These are phyloP conservation scores for Zymoseptoria brevis DNA, from an alignment of 2,329 filamentous ascomycete genomes.

Conservation along the genomic window DNA sequence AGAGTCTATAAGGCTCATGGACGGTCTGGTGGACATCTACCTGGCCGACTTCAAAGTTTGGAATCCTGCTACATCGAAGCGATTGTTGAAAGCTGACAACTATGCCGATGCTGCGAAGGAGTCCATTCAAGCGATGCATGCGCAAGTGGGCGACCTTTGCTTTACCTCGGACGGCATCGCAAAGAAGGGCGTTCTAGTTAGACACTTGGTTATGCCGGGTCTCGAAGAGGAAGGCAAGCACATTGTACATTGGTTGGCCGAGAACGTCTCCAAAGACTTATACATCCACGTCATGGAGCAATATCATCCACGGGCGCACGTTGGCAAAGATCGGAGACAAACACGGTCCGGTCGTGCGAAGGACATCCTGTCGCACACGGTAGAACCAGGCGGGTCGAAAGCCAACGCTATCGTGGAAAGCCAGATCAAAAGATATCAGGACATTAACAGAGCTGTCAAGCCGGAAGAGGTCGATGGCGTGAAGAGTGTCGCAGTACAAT, in stretches of 20 bases:
- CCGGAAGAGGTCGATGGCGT: conserved; percentile 59
- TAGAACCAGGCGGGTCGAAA: conserved; percentile 25
- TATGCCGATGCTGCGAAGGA: conserved; percentile 66
- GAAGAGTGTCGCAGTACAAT: conserved; percentile 57
- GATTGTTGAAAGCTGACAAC: conserved; percentile 69
- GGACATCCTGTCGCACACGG: conserved; percentile 21
- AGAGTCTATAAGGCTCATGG: conserved; percentile 62
- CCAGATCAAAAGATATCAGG: conserved; percentile 56
- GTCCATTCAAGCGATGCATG: conserved; percentile 72
- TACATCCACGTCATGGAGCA: conserved; percentile 89
- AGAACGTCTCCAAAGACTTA: conserved; percentile 62
- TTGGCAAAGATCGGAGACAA: conserved; percentile 57
- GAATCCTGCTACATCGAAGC: conserved; percentile 56
- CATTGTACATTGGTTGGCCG: conserved; percentile 70
- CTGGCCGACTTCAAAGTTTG: conserved; percentile 85
- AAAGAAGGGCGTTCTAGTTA: conserved; percentile 64
- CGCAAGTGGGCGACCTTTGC: conserved; percentile 72
- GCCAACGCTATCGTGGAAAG: conserved; percentile 27
- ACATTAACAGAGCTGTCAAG: conserved; percentile 67
- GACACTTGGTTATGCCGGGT: conserved; percentile 80
- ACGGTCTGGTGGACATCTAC: conserved; percentile 78
- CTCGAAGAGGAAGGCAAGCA: conserved; percentile 62
- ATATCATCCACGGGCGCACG: conserved; percentile 72
- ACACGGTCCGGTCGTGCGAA: conserved; percentile 15
- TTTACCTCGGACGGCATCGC: conserved; percentile 77